Base-by-base conservation (phyloP, 805 yeast genomes). In the Cyberlindnera mrakii region DNA sequence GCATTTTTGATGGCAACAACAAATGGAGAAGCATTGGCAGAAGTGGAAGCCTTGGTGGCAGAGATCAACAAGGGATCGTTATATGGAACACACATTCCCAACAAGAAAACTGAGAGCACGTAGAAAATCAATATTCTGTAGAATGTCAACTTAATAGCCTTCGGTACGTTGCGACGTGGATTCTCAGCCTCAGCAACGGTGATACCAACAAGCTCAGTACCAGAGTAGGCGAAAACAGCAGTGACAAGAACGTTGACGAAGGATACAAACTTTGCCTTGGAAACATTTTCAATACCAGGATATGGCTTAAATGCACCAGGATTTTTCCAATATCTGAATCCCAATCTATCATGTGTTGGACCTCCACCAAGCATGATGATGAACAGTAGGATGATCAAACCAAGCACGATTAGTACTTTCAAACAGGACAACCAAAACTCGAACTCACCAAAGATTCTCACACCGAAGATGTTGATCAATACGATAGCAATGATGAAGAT, bases 11-110 rank as follows among this genome's bases (percentile, higher is more conserved):
- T 81, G 38, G 95, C 96, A 56, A 85, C 80, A 41, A 85, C 90
- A 55, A 85, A 86, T 33, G 96, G 95, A 14, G 93, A 83, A 17
- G 91, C 89, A 33, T 82, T 73, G 3, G 90, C 88, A 35, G 70
- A 68, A 2, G 76, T 64, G 14, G 64, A 42, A 9, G 66, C 60
- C 39, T 78, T 72, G 15, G 77, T 71, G 14, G 80, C 79, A 42
- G 62, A 57, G 39, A 63, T 33, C 47, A 83, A 68, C 38, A 63
- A 51, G 33, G 74, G 71, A 57, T 79, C 80, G 49, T 68, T 69
- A 46, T 75, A 75, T 31, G 85, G 74, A 44, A 83, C 90, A 59
- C 80, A 71, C 77, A 81, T 71, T 36, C 88, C 87, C 49, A 84
- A 65, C 45, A 83, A 63, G 52, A 82, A 70, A 41, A 82, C 77